A percentile compares a stretch with the other conserved stretches of the same genome.
Conservation (phyloP, 2,329 filamentous ascomycete genomes). For the Colletotrichum gloeosporioides region DNA sequence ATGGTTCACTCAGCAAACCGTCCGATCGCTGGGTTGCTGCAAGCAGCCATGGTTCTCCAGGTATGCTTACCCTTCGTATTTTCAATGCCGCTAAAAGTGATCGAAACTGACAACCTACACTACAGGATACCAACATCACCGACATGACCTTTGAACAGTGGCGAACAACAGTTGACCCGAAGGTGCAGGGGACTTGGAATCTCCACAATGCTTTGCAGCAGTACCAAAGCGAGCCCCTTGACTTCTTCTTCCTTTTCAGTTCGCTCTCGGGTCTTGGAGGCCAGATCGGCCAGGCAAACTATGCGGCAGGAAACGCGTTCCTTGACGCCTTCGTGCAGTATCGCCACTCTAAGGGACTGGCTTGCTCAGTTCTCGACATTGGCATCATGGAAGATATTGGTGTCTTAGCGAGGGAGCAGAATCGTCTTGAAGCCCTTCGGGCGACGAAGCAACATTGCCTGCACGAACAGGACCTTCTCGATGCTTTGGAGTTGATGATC, state of each 20-base stretch:
- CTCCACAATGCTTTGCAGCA: slow-evolving; percentile 36
- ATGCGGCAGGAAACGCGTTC: slow-evolving; percentile 46
- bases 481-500: slow-evolving; percentile 17
- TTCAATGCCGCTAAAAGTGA: background rate
- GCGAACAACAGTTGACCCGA: slow-evolving; percentile 38
- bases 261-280: slow-evolving; percentile 41
- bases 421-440: slow-evolving; percentile 13
- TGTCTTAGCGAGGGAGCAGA: slow-evolving; percentile 30
- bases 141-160: slow-evolving; percentile 44
- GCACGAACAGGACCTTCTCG: slow-evolving; percentile 25
- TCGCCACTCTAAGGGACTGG: slow-evolving; percentile 36
- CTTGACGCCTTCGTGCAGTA: slow-evolving; percentile 43
- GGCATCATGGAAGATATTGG: slow-evolving; percentile 43
- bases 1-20: slow-evolving; percentile 20
- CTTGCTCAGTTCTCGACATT: slow-evolving; percentile 45
- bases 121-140: slow-evolving; percentile 27
- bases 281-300: slow-evolving; percentile 42
- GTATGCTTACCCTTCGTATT: background rate
- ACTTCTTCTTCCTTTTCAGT: slow-evolving; percentile 42
- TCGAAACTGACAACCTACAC: background rate
- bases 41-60: slow-evolving; percentile 43
- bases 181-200: slow-evolving; percentile 49
- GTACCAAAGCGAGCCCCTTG: slow-evolving; percentile 23
- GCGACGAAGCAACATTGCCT: slow-evolving; percentile 14
- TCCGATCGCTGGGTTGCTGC: slow-evolving; percentile 44